Base-by-base conservation (phyloP, 2,329 filamentous ascomycete species). In the Intubia oerlemansii region DNA sequence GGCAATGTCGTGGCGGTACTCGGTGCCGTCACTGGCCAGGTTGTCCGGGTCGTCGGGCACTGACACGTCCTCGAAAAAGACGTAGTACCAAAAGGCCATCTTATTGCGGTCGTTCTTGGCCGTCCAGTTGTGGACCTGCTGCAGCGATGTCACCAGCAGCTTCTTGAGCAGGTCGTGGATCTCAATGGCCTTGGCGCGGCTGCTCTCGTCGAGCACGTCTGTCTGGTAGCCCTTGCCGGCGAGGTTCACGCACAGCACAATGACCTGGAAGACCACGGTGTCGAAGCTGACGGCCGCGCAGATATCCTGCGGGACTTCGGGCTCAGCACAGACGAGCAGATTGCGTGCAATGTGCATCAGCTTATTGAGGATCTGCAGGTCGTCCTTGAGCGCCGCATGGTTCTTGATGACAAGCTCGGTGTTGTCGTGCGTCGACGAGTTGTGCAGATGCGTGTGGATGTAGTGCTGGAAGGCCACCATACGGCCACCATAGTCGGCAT, bases 61-160 rank as follows among this genome's bases (percentile, higher is more conserved):
- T 3, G 48, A 50, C 17, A 66, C 52, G 23, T 61, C 65, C 30
- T 74, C 67, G 31, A 72, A 72, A 7, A 75, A 48, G 17, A 73
- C 64, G 30, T 68, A 64, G 32, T 63, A 65, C 68, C 69, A 75
- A 34, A 75, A 74, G 0, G 62, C 57, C 66, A 73, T 74, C 43
- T 75, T 75, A 45, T 73, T 73, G 20, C 69, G 53, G 40, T 74
- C 68, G 39, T 74, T 69, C 35, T 71, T 71, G 32, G 68, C 67
- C 1, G 66, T 70, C 66, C 69, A 73, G 43, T 75, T 75, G 38
- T 74, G 68, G 2, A 66, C 63, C 43, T 74, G 67, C 40, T 75
- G 69, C 10, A 75, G 47, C 3, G 64, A 66, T 0, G 68, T 73
- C 2, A 75, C 67, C 3, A 75, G 52, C 2, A 75, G 50, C 40